A percentile compares a stretch with the other conserved stretches of the same genome.
phyloP scores from a whole-genome alignment of 2,329 filamentous ascomycete genomes.

The Cercospora sesami region DNA sequence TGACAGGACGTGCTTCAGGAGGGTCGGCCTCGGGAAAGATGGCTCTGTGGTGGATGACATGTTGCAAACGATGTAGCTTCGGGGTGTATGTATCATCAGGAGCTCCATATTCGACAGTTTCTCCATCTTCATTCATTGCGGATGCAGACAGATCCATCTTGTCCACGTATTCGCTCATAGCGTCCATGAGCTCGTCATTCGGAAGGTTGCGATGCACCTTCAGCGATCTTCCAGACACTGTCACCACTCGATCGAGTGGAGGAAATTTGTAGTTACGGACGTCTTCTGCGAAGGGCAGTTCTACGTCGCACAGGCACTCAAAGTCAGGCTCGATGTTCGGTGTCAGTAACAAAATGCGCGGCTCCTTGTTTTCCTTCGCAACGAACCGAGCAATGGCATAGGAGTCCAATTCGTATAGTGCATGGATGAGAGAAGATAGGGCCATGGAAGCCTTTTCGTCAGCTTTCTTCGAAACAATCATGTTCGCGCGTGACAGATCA shows the following conservation, averaged over 20 bases:
- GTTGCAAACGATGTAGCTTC: conserved; percentile 81
- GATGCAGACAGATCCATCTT: conserved; percentile 80
- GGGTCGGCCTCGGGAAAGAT: conserved; percentile 68
- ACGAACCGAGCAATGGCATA: conserved; percentile 87
- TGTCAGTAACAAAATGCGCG: conserved; percentile 73
- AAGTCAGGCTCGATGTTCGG: conserved; percentile 76
- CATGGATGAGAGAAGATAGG: conserved; percentile 84
- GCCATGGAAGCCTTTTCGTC: conserved; percentile 83
- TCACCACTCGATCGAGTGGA: conserved; percentile 81
- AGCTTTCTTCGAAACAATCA: conserved; percentile 73
- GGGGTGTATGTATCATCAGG: conserved; percentile 84
- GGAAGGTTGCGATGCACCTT: conserved; percentile 84
- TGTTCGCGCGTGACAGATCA: conserved; percentile 75
- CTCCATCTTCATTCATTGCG: conserved; percentile 70
- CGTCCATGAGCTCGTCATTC: conserved; percentile 67
- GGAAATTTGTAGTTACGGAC: conserved; percentile 88
- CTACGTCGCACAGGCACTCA: conserved; percentile 85
- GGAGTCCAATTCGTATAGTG: conserved; percentile 78
- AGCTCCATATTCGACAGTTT: conserved; percentile 67
- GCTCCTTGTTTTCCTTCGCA: conserved; percentile 76
- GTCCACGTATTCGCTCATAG: conserved; percentile 91
- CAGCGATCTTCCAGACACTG: conserved; percentile 77
- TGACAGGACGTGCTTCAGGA: conserved; percentile 60
- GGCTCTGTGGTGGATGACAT: conserved; percentile 80
- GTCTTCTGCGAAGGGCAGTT: conserved; percentile 91